A percentile compares a stretch with the other conserved stretches of the same genome.
phyloP scores from a whole-genome alignment of 805 yeast genomes.

The Ogataea dorogensis region DNA sequence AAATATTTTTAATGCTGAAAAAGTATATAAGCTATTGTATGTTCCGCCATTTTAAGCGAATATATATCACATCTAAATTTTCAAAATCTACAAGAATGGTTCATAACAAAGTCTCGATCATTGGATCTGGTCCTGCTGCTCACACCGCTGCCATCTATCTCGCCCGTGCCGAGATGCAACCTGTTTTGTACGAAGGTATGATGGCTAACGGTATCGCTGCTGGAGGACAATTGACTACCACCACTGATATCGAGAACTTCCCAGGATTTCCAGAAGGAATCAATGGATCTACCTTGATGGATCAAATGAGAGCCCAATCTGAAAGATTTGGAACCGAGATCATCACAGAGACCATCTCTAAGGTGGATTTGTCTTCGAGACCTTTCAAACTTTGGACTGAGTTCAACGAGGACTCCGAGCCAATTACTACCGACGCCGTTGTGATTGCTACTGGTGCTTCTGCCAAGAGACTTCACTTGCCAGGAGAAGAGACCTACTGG shows the following conservation, averaged over 20 bases:
- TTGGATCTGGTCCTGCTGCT: constrained; percentile 99
- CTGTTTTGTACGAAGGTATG: constrained; percentile 93
- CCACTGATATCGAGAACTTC: constrained; percentile 97
- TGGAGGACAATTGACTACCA: constrained; percentile 98
- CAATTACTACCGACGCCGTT: constrained; percentile 89
- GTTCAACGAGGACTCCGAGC: constrained; percentile 87
- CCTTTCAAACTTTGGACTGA: constrained; percentile 99
- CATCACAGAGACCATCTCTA: constrained; percentile 92
- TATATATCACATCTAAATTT: constrained; percentile 1
- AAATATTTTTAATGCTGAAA: constrained; percentile 8
- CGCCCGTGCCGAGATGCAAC: constrained; percentile 94
- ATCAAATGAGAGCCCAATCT: constrained; percentile 88
- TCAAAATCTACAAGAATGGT: constrained; percentile 51
- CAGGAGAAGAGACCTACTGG: constrained; percentile 99
- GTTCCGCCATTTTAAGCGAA: constrained; percentile 3
- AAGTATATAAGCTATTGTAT: constrained; percentile 8
- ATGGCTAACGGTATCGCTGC: constrained; percentile 98
- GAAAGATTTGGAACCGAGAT: constrained; percentile 87
- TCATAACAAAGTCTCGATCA: constrained; percentile 80
- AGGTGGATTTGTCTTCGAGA: constrained; percentile 79
- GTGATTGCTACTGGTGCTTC: constrained; percentile 97
- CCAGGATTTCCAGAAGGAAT: constrained; percentile 98
- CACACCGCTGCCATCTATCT: constrained; percentile 98
- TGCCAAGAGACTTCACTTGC: constrained; percentile 88
- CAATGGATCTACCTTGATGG: constrained; percentile 87